Evolutionary conservation across 768 basidiomycete genomes (phyloP).

Genomic region (Guyanaporus albipodus): DNA sequence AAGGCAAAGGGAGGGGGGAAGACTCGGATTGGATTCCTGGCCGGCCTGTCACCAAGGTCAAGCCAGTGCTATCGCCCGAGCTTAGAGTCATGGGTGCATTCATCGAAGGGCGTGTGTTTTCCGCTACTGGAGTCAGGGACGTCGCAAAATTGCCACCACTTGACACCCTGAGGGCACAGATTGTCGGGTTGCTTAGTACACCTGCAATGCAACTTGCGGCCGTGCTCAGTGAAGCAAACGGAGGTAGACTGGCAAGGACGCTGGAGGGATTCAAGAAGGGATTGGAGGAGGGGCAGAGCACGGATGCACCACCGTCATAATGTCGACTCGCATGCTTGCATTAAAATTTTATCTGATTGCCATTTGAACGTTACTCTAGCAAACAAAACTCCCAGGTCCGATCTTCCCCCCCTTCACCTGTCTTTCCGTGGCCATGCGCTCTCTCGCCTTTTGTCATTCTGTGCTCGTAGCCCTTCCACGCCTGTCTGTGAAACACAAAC

Average conservation of each 20-base stretch:
- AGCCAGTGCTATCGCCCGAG: conserved; percentile 56
- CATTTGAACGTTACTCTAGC: conserved; percentile 16
- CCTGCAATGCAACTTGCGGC: conserved; percentile 73
- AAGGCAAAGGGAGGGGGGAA: conserved; percentile 50
- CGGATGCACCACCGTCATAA: conserved; percentile 21
- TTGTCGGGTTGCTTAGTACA: conserved; percentile 78
- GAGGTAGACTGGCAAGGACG: conserved; percentile 65
- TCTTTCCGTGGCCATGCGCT: conserved; percentile 59
- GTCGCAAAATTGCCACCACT: conserved; percentile 75
- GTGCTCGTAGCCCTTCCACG: conserved; percentile 87
- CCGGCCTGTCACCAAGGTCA: conserved; percentile 57
- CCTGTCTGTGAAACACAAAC: conserved; percentile 65
- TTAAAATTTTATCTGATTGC: neutral
- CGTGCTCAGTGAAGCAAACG: conserved; percentile 63
- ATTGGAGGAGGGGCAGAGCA: conserved; percentile 47
- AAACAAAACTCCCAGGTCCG: conserved; percentile 87
- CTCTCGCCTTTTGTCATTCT: conserved; percentile 90
- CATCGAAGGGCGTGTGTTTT: conserved; percentile 71
- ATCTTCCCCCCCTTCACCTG: conserved; percentile 72
- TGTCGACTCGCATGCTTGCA: conserved; percentile 7
- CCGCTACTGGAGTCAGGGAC: conserved; percentile 52
- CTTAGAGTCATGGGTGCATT: conserved; percentile 74
- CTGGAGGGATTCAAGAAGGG: conserved; percentile 71
- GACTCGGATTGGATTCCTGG: conserved; percentile 65
- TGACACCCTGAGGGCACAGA: conserved; percentile 72